Evolutionary conservation across 164 flowering plant genomes (phyloP).

Genomic region (Annona cherimola): DNA sequence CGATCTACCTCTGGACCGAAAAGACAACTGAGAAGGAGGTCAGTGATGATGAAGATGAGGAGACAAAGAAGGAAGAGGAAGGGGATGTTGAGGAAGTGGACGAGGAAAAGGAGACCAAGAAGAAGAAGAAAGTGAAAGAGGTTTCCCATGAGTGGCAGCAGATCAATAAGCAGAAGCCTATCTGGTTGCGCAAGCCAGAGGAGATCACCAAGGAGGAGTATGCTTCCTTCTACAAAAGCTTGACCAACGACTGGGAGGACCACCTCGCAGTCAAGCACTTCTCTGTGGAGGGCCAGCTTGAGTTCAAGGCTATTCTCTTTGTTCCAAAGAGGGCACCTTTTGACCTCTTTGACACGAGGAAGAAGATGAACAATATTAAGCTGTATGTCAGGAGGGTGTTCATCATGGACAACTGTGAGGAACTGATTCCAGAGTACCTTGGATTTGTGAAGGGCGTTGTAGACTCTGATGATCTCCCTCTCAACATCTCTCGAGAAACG

Average conservation of each 20-base stretch:
- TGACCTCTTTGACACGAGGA: slow-evolving; percentile 56
- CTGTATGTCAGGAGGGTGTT: slow-evolving; percentile 56
- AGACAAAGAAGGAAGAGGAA: slow-evolving; percentile 41
- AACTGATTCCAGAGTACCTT: slow-evolving; percentile 55
- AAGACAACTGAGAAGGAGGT: slow-evolving; percentile 59
- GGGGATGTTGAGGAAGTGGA: slow-evolving; percentile 51
- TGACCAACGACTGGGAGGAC: slow-evolving; percentile 64
- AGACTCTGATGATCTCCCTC: slow-evolving; percentile 59
- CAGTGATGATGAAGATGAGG: slow-evolving; percentile 42
- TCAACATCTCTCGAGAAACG: slow-evolving; percentile 62
- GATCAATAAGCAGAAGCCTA: slow-evolving; percentile 56
- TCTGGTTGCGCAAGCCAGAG: slow-evolving; percentile 58
- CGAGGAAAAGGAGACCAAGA: slow-evolving; percentile 44
- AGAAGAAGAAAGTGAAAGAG: slow-evolving; percentile 51
- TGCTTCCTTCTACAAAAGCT: slow-evolving; percentile 61
- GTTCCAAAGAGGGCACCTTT: slow-evolving; percentile 60
- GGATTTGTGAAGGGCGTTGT: slow-evolving; percentile 57
- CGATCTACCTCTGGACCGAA: slow-evolving; percentile 54
- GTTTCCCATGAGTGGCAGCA: slow-evolving; percentile 53
- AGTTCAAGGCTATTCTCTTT: slow-evolving; percentile 55
- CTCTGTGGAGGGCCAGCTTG: slow-evolving; percentile 66
- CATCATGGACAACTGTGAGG: slow-evolving; percentile 66
- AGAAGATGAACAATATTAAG: slow-evolving; percentile 63
- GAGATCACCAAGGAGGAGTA: slow-evolving; percentile 63
- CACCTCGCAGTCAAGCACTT: slow-evolving; percentile 55